Conservation (phyloP, 768 basidiomycete species). For the Mycena epipterygia region DNA sequence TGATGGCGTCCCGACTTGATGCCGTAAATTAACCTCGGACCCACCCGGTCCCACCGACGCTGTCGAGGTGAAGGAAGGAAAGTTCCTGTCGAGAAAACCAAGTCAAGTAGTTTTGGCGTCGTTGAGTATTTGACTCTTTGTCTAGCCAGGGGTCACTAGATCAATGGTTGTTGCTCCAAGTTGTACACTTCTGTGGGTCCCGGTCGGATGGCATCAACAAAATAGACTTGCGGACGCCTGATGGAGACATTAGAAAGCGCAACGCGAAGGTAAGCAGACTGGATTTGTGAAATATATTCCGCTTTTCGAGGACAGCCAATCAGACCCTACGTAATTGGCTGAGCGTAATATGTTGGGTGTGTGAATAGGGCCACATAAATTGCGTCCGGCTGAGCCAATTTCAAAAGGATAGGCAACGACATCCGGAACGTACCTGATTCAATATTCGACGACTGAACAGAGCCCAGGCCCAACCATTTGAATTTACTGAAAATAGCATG, state of each 20-base stretch:
- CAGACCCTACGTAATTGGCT: no score
- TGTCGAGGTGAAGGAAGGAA: no score
- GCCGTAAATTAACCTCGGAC: conserved; percentile 23
- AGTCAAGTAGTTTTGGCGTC: no score
- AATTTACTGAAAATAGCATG: not conserved
- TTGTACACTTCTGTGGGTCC: conserved; percentile 25
- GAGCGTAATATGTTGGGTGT: no score
- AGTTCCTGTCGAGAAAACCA: no score
- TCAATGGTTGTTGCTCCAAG: not conserved
- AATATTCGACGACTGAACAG: no score
- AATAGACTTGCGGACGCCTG: not conserved
- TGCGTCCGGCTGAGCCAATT: no score
- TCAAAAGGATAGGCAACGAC: not conserved
- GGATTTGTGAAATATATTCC: not conserved
- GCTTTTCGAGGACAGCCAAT: not conserved
- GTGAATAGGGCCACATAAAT: not conserved
- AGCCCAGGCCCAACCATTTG: no score
- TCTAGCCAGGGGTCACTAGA: no score
- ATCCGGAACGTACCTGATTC: not conserved
- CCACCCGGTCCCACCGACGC: no score
- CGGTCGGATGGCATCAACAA: conserved; percentile 10
- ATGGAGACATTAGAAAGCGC: not conserved
- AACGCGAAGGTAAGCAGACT: not conserved
- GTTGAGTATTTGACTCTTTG: no score
- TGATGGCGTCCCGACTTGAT: not conserved